A percentile compares a stretch with the other conserved stretches of the same genome.
Evolutionary conservation across 352 stramenopile species (phyloP).

Genomic region (Blastocystis sp.): DNA sequence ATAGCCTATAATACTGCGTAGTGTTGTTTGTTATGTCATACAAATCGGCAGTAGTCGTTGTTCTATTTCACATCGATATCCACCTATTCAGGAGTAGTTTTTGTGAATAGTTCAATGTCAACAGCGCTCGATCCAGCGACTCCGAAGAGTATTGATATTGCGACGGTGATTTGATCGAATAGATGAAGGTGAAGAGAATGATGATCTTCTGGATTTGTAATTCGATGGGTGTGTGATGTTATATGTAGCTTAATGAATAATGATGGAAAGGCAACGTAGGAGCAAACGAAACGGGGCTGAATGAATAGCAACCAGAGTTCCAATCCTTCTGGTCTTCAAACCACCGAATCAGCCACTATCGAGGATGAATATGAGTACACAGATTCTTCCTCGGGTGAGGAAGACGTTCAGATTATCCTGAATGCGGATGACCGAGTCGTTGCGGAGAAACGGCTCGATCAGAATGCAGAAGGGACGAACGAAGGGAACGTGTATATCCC

Average conservation of each 20-base stretch:
- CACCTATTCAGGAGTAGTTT: too few relatives aligned
- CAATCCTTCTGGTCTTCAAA: neutral
- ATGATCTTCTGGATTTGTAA: constrained; percentile 1
- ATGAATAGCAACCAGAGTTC: neutral
- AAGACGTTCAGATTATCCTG: neutral
- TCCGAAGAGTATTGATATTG: neutral
- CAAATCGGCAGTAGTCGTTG: neutral
- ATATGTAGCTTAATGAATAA: neutral
- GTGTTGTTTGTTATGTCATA: too few relatives aligned
- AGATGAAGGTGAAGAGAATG: neutral
- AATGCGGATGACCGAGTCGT: neutral
- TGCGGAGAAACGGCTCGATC: neutral
- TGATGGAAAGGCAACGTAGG: neutral
- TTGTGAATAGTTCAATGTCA: neutral
- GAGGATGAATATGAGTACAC: constrained; percentile 16
- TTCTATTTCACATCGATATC: too few relatives aligned
- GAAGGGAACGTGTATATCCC: constrained; percentile 1
- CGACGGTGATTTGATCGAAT: neutral
- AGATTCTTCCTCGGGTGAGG: neutral
- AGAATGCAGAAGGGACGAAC: neutral
- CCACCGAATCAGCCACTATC: neutral
- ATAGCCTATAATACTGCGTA: constrained; percentile 51
- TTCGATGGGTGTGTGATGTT: neutral
- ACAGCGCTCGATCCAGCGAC: neutral
- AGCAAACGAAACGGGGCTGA: neutral